A percentile compares a stretch with the other conserved stretches of the same genome.
phyloP scores from a whole-genome alignment of 2,329 filamentous ascomycete genomes.

The Sporothrix variecibatus region DNA sequence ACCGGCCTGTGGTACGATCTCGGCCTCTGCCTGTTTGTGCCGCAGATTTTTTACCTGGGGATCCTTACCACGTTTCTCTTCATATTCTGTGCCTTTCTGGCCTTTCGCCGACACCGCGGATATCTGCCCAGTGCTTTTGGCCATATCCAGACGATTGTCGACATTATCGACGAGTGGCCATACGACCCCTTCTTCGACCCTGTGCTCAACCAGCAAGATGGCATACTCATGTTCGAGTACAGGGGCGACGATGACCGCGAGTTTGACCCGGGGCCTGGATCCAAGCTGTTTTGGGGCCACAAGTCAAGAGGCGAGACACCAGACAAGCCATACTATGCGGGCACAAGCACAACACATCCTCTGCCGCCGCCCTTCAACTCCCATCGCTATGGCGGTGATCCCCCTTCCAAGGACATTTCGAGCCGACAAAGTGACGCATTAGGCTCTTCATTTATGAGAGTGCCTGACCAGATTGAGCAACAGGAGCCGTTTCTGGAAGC shows the following conservation, averaged over 20 bases:
- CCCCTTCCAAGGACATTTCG: not conserved
- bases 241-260: too few species aligned
- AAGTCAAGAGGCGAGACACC: not conserved
- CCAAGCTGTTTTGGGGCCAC: not conserved
- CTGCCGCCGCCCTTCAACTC: not conserved
- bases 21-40: conserved; percentile 38
- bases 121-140: conserved; percentile 37
- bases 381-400: not conserved
- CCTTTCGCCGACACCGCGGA: conserved; percentile 32
- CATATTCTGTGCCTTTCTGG: conserved; percentile 32
- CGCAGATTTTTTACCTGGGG: conserved; percentile 36
- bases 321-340: not conserved
- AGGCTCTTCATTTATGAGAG: not conserved
- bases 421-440: not conserved
- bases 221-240: not conserved
- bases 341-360: not conserved
- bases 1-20: conserved; percentile 36
- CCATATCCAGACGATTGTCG: conserved; percentile 39
- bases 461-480: not conserved
- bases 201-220: not conserved
- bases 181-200: conserved; percentile 13
- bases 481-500: not conserved
- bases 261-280: not conserved
- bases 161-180: conserved; percentile 39
- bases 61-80: not conserved